phyloP scores from a whole-genome alignment of 225 moss, liverwort and hornwort species.

The Anthoceros angustus region DNA sequence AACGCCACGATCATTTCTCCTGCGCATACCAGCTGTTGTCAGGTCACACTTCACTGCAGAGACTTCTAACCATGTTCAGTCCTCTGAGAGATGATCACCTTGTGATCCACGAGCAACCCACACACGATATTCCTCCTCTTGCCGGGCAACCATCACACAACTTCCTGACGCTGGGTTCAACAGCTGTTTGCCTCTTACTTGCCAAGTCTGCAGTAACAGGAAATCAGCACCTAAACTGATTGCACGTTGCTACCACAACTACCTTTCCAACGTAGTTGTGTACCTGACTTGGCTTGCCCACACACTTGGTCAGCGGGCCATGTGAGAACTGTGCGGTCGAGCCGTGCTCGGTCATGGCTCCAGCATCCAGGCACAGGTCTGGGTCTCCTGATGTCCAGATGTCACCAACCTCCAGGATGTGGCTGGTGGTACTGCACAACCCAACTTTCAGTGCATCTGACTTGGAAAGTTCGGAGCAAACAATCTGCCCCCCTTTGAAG shows the following conservation, averaged over 20 bases:
- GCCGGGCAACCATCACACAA: not conserved
- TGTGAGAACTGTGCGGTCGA: not conserved
- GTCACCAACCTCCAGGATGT: not conserved
- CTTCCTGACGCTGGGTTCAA: not conserved
- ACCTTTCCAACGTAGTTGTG: not conserved
- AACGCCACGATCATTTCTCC: not conserved
- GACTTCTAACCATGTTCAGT: not conserved
- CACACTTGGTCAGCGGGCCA: not conserved
- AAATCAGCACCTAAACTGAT: not conserved
- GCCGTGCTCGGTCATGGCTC: not conserved
- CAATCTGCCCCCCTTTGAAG: not conserved
- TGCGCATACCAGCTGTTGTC: not conserved
- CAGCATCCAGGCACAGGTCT: not conserved
- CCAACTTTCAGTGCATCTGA: not conserved
- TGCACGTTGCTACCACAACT: not conserved
- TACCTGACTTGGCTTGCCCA: slow-evolving; percentile 1
- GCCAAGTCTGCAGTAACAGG: not conserved
- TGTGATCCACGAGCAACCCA: slow-evolving; percentile 11
- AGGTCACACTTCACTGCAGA: not conserved
- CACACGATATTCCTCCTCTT: slow-evolving; percentile 1
- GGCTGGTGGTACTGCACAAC: not conserved
- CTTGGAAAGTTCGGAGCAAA: too few species aligned
- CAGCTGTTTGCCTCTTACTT: not conserved
- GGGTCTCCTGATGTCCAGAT: not conserved
- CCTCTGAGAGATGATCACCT: slow-evolving; percentile 1